Evolutionary conservation across 176 grass and related monocot species (phyloP).

Genomic region (Echinochloa phyllopogon): DNA sequence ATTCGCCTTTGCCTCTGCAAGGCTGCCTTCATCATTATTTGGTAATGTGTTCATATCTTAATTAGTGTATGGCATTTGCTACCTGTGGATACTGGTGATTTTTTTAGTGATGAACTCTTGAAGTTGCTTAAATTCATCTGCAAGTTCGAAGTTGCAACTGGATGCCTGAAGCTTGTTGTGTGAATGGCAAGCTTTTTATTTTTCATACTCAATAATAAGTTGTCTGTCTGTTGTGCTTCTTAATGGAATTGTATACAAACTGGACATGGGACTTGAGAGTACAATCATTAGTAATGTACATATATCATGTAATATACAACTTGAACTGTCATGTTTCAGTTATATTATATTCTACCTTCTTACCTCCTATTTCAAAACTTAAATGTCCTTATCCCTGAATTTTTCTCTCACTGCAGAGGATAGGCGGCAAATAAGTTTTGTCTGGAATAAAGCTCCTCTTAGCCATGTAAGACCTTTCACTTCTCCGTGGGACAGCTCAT

Average conservation of each 20-base stretch:
- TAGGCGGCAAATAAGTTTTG: slow-evolving; percentile 77
- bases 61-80: background rate
- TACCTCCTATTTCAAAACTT: background rate
- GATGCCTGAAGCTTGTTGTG: background rate
- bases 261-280: background rate
- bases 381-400: slow-evolving; percentile 29
- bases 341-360: background rate
- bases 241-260: slow-evolving; percentile 1
- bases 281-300: slow-evolving; percentile 8
- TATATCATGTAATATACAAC: background rate
- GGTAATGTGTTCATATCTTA: slow-evolving; percentile 48
- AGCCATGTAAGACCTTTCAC: slow-evolving; percentile 56
- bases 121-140: background rate
- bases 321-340: background rate
- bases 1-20: slow-evolving; percentile 51
- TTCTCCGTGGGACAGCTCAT: slow-evolving; percentile 62
- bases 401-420: slow-evolving; percentile 66
- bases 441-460: slow-evolving; percentile 75
- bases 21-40: slow-evolving; percentile 54
- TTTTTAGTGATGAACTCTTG: background rate
- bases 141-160: background rate
- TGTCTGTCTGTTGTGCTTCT: background rate
- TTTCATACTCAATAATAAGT: slow-evolving; percentile 10
- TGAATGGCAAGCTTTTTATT: background rate
- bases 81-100: background rate